Evolutionary conservation across 2,329 filamentous ascomycete genomes (phyloP).

Genomic region (Mycosphaerella arachidis): DNA sequence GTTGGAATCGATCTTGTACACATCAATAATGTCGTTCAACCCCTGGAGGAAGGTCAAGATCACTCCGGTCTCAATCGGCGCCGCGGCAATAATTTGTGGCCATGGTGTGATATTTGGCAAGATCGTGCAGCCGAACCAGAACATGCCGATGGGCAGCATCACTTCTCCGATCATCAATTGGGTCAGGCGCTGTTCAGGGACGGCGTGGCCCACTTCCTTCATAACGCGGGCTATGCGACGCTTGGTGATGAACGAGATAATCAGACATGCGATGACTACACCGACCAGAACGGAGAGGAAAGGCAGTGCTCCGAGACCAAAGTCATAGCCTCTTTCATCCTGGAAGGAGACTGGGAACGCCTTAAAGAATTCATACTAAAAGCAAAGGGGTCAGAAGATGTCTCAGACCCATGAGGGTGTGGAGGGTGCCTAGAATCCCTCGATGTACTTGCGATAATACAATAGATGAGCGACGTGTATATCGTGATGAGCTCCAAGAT

Average conservation of each 20-base stretch:
- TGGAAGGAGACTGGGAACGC: conserved; percentile 30
- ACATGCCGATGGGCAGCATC: conserved; percentile 38
- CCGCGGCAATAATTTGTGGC: conserved; percentile 37
- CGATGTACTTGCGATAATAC: conserved; percentile 13
- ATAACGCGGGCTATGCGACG: conserved; percentile 21
- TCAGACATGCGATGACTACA: conserved; percentile 19
- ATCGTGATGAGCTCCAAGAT: conserved; percentile 47
- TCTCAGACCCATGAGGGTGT: conserved; percentile 13
- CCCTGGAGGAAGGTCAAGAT: conserved; percentile 37
- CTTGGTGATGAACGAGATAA: conserved; percentile 22
- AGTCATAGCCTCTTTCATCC: conserved; percentile 23
- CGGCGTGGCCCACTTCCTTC: conserved; percentile 15
- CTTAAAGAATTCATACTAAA: conserved; percentile 27
- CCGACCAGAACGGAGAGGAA: conserved; percentile 27
- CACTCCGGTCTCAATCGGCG: conserved; percentile 38
- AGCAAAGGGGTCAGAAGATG: no score
- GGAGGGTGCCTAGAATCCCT: no score
- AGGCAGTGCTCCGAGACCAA: conserved; percentile 22
- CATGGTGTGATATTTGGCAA: conserved; percentile 37
- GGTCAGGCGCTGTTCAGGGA: conserved; percentile 43
- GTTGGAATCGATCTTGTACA: conserved; percentile 37
- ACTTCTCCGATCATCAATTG: conserved; percentile 43
- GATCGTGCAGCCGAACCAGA: conserved; percentile 45
- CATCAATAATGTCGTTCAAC: conserved; percentile 46
- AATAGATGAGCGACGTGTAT: conserved; percentile 34